phyloP scores from a whole-genome alignment of 148 eudicot species.

The Camellia japonica region DNA sequence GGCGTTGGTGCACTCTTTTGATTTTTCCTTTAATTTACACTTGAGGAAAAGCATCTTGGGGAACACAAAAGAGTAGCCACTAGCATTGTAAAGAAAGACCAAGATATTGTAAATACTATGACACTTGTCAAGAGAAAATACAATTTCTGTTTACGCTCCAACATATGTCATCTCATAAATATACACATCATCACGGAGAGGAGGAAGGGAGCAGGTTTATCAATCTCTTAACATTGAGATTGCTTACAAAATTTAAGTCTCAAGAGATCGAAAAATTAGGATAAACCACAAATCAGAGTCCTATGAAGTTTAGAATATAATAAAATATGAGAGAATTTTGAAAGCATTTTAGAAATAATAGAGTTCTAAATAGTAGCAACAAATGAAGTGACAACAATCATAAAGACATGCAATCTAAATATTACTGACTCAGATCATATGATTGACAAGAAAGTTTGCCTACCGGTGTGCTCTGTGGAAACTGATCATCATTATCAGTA shows the following conservation, averaged over 20 bases:
- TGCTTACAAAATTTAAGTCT: neutral
- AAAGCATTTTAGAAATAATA: too few relatives aligned
- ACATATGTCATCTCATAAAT: neutral
- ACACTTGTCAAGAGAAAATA: neutral
- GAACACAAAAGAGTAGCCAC: too few relatives aligned
- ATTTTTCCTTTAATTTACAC: too few relatives aligned
- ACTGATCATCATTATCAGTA: constrained; percentile 29
- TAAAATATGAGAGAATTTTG: too few relatives aligned
- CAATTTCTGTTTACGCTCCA: neutral
- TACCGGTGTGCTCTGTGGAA: constrained; percentile 57
- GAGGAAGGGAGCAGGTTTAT: neutral
- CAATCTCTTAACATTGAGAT: neutral
- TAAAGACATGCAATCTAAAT: neutral
- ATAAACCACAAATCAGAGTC: neutral
- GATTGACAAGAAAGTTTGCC: constrained; percentile 14
- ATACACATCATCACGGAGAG: neutral
- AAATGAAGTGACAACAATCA: neutral
- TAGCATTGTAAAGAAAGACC: too few relatives aligned
- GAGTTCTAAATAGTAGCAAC: neutral
- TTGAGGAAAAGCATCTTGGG: too few relatives aligned
- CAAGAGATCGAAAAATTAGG: neutral
- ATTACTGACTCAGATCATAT: neutral
- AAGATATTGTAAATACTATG: too few relatives aligned
- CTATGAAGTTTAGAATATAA: neutral
- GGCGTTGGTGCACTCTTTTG: too few relatives aligned